Conservation (phyloP, 176 grass and related monocot species). For the Triticum aestivum region IWGSC_CS_RefSeq_v2.1 NC_057798.1:61905535-61906034, state of each 20-base stretch:
- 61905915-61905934: not conserved
- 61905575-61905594: not conserved
- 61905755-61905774: no score
- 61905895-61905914: not conserved
- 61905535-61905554: no score
- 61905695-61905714: not conserved
- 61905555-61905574: not conserved
- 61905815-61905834: not conserved
- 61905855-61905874: constrained; percentile 11
- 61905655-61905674: not conserved
- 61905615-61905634: not conserved
- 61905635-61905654: not conserved
- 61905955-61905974: not conserved
- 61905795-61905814: not conserved
- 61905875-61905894: not conserved
- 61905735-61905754: not conserved
- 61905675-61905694: not conserved
- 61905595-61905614: not conserved
- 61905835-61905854: not conserved
- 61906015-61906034: not conserved
- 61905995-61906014: not conserved
- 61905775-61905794: not conserved
- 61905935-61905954: not conserved
- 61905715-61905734: not conserved
- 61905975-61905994: not conserved